Evolutionary conservation across 805 yeast species (phyloP).

Genomic region (Saitoella complicata): DNA sequence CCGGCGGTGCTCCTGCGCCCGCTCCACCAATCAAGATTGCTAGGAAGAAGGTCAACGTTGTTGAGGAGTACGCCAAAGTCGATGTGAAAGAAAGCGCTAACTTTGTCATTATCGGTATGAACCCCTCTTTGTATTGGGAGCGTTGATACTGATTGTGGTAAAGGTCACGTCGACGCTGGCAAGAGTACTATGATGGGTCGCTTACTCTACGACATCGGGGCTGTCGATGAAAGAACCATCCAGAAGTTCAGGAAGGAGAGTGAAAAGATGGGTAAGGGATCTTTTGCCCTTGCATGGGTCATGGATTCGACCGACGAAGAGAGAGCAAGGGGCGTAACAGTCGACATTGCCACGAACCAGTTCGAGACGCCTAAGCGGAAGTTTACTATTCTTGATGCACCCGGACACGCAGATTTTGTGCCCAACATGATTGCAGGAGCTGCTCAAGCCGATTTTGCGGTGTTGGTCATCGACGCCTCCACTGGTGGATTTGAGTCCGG

Average conservation of each 20-base stretch:
- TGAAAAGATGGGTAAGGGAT: constrained; percentile 51
- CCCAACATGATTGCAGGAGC: constrained; percentile 81
- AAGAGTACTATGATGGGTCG: constrained; percentile 70
- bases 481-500: constrained; percentile 59
- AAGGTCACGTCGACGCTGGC: constrained; percentile 69
- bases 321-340: constrained; percentile 53
- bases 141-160: no score
- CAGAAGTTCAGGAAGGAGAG: constrained; percentile 50
- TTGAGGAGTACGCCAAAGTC: constrained; percentile 24
- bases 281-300: constrained; percentile 75
- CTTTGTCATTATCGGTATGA: constrained; percentile 50
- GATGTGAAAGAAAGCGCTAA: constrained; percentile 38
- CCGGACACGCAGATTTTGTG: constrained; percentile 69
- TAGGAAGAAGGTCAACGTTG: constrained; percentile 27
- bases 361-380: constrained; percentile 40
- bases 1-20: no score
- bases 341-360: constrained; percentile 54
- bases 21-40: no score
- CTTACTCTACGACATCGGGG: constrained; percentile 47
- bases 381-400: constrained; percentile 68
- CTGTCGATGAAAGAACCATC: constrained; percentile 47
- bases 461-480: constrained; percentile 52
- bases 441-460: constrained; percentile 59
- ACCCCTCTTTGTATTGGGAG: no score
- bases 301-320: constrained; percentile 71